Conservation (phyloP, 257 asterid genomes). For the Coffea eugenioides region DNA sequence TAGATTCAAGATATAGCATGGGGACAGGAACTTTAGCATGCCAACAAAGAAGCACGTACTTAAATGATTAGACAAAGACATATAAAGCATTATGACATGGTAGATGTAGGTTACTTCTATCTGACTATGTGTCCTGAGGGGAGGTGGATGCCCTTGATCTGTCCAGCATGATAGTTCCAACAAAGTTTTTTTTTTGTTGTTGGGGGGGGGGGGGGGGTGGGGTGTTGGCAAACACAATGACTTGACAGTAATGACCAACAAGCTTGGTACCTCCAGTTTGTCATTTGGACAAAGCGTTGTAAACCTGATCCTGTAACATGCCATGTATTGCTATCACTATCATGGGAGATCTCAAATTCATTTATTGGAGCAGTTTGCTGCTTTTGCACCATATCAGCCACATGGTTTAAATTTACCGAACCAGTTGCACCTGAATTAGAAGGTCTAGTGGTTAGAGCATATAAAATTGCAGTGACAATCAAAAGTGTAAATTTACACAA, state of each 20-base stretch:
- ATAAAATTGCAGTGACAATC: background rate
- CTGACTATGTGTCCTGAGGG: background rate
- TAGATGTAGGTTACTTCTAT: background rate
- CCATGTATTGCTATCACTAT: constrained; percentile 54
- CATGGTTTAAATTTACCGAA: constrained; percentile 47
- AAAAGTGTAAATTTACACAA: background rate
- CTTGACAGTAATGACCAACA: background rate
- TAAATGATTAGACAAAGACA: background rate
- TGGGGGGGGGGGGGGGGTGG: background rate
- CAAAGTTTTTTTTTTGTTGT: background rate
- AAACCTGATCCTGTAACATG: constrained; percentile 78
- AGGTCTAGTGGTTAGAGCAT: constrained; percentile 4
- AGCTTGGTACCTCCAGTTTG: constrained; percentile 83
- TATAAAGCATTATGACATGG: background rate
- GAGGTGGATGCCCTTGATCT: background rate
- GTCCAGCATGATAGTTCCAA: background rate
- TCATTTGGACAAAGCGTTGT: constrained; percentile 96
- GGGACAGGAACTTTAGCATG: background rate
- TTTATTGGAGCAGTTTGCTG: constrained; percentile 67
- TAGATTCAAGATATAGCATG: too few species aligned
- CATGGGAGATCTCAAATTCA: constrained; percentile 77
- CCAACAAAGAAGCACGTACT: background rate
- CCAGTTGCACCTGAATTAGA: constrained; percentile 36
- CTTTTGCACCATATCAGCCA: constrained; percentile 71
- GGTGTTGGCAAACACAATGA: background rate